Base-by-base conservation (phyloP, 805 yeast genomes). In the Nematodospora valgi region DNA sequence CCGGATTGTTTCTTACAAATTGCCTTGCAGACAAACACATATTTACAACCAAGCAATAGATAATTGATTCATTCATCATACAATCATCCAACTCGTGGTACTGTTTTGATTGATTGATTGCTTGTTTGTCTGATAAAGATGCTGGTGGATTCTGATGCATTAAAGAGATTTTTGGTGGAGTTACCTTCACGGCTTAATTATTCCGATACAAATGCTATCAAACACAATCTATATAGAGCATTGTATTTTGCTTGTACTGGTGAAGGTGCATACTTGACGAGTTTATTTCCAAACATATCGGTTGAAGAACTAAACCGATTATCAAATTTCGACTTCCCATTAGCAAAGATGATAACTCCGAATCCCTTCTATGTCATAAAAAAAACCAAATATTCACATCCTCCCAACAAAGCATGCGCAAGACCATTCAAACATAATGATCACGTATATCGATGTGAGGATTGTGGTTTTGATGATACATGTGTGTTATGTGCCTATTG, bases 401-500 rank as follows among this genome's bases (percentile, higher is more conserved):
- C 84, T 37, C 51, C 59, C 2, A 80, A 78, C n/a, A 72, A 81
- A 46, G 77, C 79, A 13, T 85, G 95, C 62, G 82, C 88, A 3
- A 66, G 79, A 36, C 67, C 75, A 23, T 78, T 85, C 45, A 70
- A 67, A 25, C 48, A 56, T 3, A 82, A 82, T 16, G 85, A 81
- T 41, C 78, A 82, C 0, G 80, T 82, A 14, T 85, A 81, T 52
- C 64, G 86, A 37, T 85, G 95, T 51, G 66, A 66, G 22, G 86
- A 83, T 39, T 85, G 95, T 64, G 86, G 85, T 0, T 74, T 72
- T 41, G 95, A 85, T 56, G 78, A 77, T 6, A 81, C 89, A 0
- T 85, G 94, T 64, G 88, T 86, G 22, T 53, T 85, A 18, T 85
- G 95, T 58, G 74, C 71, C 9, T 62, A 77, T 45, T 85, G 95